Conservation (phyloP, 2,329 filamentous ascomycete species). For the Volutella citrinella region DNA sequence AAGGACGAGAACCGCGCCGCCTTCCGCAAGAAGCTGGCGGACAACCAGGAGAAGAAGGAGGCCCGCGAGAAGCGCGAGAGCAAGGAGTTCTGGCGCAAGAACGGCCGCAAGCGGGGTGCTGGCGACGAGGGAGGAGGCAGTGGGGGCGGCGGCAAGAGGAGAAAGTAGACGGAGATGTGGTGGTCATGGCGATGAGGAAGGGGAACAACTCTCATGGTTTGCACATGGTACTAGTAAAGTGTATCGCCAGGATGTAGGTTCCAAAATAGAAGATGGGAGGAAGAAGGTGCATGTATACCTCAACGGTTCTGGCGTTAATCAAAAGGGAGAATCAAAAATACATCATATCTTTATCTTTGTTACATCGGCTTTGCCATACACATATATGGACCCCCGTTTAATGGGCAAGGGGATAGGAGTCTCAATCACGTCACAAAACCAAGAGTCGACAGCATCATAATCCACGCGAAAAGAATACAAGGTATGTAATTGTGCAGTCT, state of each 20-base stretch:
- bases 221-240: too few relatives aligned
- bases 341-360: too few relatives aligned
- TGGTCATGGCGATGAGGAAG: not conserved
- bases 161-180: slow-evolving; percentile 19
- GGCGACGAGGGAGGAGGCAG: slow-evolving; percentile 37
- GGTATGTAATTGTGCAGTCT: slow-evolving; percentile 19
- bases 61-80: slow-evolving; percentile 87
- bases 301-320: slow-evolving; percentile 21
- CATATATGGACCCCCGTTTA: too few relatives aligned
- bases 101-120: slow-evolving; percentile 68
- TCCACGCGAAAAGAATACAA: slow-evolving; percentile 16
- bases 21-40: slow-evolving; percentile 80
- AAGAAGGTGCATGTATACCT: slow-evolving; percentile 20
- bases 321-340: slow-evolving; percentile 15
- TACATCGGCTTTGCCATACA: too few relatives aligned
- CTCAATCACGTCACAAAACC: too few relatives aligned
- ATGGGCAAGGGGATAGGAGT: too few relatives aligned
- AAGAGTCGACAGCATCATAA: too few relatives aligned
- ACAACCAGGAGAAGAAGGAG: slow-evolving; percentile 79
- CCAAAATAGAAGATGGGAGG: slow-evolving; percentile 6
- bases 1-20: slow-evolving; percentile 83
- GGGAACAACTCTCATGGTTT: too few relatives aligned
- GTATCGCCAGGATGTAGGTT: too few relatives aligned
- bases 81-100: slow-evolving; percentile 88
- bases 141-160: slow-evolving; percentile 33